Evolutionary conservation across 495 filamentous ascomycete genomes (phyloP), one percentile per base, ranked within the genome.

Genomic region (Lepidopterella palustris): DNA sequence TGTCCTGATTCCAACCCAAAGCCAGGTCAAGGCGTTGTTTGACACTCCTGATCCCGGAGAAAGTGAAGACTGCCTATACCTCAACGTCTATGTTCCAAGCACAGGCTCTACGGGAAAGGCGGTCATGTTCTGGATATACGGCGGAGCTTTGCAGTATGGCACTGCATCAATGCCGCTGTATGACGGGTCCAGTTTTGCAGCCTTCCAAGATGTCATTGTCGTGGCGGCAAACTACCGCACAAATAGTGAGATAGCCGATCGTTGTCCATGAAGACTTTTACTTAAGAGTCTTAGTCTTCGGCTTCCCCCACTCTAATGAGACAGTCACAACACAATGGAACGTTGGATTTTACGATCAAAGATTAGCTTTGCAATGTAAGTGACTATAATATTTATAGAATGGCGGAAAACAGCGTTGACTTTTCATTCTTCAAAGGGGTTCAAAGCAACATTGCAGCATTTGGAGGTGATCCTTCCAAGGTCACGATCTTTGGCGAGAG

Each of bases 61-160:
- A 57, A 75, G 70, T 53, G 72, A 74, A 55, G 73, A 75, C 54
- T 75, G 73, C 60, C 56, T 73, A 9, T 75, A 72, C 57, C 52
- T 75, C 27, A 75, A 75, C 51, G 67, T 75, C 27, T 75, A 65
- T 29, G 68, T 67, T 6, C 72, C 71, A 18, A 24, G 5, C 47
- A 9, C 9, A 24, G 15, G 25, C 27, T 54, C 15, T 28, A 0
- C 18, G 51, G 5, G n/a, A n/a, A 45, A 64, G 71, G 73, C 60
- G 27, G 64, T 63, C 35, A 49, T 62, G 23, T 25, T 63, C 23
- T 58, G 53, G 48, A 63, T 59, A 49, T 65, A 70, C 53, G 68
- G 70, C 11, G 68, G 68, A 13, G 52, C 52, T 18, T 62, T 61
- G 23, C 29, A 42, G 35, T 59, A 59, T 58, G 68, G 70, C 10